These are phyloP conservation scores for Fusarium sambucinum DNA, from an alignment of 2,329 filamentous ascomycete species.

Conservation along the genomic window DNA sequence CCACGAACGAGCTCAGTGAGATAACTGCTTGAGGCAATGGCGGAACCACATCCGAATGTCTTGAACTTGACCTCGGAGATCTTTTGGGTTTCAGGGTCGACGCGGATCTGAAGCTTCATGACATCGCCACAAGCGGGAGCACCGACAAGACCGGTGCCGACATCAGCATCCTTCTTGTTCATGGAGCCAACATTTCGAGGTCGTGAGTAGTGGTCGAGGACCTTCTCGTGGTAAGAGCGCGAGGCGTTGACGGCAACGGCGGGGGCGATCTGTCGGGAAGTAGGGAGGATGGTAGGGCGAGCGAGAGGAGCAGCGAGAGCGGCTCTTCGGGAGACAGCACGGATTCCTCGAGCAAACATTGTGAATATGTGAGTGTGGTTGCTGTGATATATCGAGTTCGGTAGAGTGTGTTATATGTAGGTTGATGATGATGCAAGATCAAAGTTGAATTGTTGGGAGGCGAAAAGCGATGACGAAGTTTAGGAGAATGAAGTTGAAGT, in stretches of 20 bases:
- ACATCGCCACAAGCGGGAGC: conserved; percentile 91
- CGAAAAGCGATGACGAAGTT: conserved; percentile 44
- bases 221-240: conserved; percentile 67
- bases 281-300: conserved; percentile 54
- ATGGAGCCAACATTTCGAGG: conserved; percentile 69
- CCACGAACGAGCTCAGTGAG: conserved; percentile 93
- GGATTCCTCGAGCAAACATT: conserved; percentile 63
- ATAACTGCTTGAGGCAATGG: conserved; percentile 95
- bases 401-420: conserved; percentile 11
- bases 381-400: conserved; percentile 16
- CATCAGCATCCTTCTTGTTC: conserved; percentile 81
- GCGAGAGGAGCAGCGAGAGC: conserved; percentile 55
- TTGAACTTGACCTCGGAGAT: conserved; percentile 98
- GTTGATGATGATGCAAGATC: conserved; percentile 29
- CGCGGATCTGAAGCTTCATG: conserved; percentile 84
- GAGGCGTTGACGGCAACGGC: conserved; percentile 56
- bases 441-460: conserved; percentile 35
- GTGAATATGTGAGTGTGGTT: conserved; percentile 40
- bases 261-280: conserved; percentile 58
- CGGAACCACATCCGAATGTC: conserved; percentile 94
- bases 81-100: conserved; percentile 87
- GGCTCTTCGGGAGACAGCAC: conserved; percentile 59
- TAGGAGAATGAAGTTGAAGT: conserved; percentile 34
- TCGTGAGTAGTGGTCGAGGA: conserved; percentile 64
- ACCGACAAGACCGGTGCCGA: conserved; percentile 91